Conservation (phyloP, 1,139 yeast genomes). For the Spathaspora sp. region DNA sequence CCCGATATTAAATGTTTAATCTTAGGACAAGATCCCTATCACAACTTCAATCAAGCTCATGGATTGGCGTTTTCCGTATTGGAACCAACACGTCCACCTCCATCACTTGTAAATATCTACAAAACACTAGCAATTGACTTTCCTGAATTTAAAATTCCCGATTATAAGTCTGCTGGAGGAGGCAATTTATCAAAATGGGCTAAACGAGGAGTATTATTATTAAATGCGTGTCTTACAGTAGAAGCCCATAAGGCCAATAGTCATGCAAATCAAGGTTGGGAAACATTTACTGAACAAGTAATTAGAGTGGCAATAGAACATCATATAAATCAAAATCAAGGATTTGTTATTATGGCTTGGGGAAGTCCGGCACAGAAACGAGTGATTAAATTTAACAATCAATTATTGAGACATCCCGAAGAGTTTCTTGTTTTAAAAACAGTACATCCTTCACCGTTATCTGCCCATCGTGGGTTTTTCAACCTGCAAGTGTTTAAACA, state of each 20-base stretch:
- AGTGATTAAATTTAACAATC: slow-evolving; percentile 40
- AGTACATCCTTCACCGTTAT: slow-evolving; percentile 94
- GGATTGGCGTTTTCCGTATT: slow-evolving; percentile 92
- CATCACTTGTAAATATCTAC: slow-evolving; percentile 84
- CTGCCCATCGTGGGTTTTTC: slow-evolving; percentile 85
- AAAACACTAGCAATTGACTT: slow-evolving; percentile 74
- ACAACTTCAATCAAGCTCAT: slow-evolving; percentile 89
- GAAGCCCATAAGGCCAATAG: slow-evolving; percentile 93
- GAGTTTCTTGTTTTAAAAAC: slow-evolving; percentile 58
- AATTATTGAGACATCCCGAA: slow-evolving; percentile 21
- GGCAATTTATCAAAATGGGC: slow-evolving; percentile 89
- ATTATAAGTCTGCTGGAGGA: slow-evolving; percentile 38
- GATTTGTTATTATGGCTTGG: slow-evolving; percentile 88
- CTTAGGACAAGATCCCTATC: slow-evolving; percentile 97
- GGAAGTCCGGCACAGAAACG: slow-evolving; percentile 89
- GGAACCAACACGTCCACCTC: slow-evolving; percentile 85
- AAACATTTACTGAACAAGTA: slow-evolving; percentile 75
- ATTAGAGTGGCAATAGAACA: slow-evolving; percentile 47
- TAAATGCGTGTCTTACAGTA: slow-evolving; percentile 89
- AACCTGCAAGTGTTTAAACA: slow-evolving; percentile 66
- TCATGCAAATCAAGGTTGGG: slow-evolving; percentile 94
- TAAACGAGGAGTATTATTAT: slow-evolving; percentile 77
- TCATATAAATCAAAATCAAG: slow-evolving; percentile 36
- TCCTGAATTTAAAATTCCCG: slow-evolving; percentile 65
- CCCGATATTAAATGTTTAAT: slow-evolving; percentile 72